Conservation (phyloP, 768 basidiomycete species). For the Tylopilus vinaceipallidus region DNA sequence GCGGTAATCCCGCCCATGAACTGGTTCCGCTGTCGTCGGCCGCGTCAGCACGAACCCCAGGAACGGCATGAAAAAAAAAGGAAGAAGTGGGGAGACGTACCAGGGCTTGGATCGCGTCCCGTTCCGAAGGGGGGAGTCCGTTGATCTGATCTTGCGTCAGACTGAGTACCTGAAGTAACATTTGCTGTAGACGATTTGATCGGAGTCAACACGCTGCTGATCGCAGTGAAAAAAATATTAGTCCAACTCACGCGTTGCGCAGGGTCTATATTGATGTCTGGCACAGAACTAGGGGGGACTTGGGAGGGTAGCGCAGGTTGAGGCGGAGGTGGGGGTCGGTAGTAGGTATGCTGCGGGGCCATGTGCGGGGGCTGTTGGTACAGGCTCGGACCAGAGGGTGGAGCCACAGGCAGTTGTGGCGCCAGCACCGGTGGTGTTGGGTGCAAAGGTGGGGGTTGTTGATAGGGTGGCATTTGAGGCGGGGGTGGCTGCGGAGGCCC, state of each 20-base stretch:
- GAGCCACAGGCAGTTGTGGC: constrained; percentile 30
- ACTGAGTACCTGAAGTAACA: constrained; percentile 84
- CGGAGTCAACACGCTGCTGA: neutral
- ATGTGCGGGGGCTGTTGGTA: constrained; percentile 34
- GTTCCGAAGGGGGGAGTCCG: constrained; percentile 72
- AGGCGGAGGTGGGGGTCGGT: constrained; percentile 32
- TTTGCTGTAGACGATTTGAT: constrained; percentile 44
- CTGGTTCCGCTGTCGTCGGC: constrained; percentile 30
- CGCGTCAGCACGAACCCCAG: neutral
- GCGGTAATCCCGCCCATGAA: constrained; percentile 34
- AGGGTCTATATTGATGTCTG: constrained; percentile 43
- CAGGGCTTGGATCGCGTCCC: constrained; percentile 76
- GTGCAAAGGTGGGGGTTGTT: constrained; percentile 31
- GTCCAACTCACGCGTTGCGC: constrained; percentile 44
- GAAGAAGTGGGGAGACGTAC: constrained; percentile 40
- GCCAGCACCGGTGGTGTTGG: constrained; percentile 35
- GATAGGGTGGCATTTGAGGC: constrained; percentile 30
- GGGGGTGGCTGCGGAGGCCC: constrained; percentile 33
- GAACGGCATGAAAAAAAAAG: neutral
- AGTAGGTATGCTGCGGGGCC: constrained; percentile 30
- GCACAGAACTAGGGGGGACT: constrained; percentile 32
- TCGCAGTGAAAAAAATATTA: constrained; percentile 4
- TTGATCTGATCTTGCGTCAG: constrained; percentile 83
- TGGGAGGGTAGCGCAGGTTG: constrained; percentile 30
- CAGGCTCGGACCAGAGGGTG: constrained; percentile 28